Evolutionary conservation across 768 basidiomycete genomes (phyloP), one percentile per base, ranked within the genome.

Genomic region (Lactifluus piperatus): DNA sequence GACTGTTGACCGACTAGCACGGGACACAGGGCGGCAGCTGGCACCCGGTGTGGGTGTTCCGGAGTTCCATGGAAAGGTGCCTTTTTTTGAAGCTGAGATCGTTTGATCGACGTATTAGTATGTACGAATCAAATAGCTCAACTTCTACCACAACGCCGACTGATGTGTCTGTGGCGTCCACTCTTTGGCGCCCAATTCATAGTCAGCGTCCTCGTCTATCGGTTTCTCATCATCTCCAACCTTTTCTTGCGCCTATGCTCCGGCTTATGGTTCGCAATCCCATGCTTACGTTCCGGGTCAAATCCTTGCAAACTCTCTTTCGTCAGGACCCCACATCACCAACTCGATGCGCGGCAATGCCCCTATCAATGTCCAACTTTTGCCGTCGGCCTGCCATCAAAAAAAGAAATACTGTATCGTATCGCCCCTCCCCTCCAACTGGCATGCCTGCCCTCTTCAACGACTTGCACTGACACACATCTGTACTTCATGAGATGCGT

Each of bases 121-220:
- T 30, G 32, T 22, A 57, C 39, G 30, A 49, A 54, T 57, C 56
- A 26, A 56, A 49, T 50, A n/a, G 16, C 24, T 22, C 22, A 47
- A 26, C 45, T 14, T 10, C 30, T 44, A 27, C 43, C 49, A 34
- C 22, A 22, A 24, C 3, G n/a, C 45, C 57, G 37, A 48, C 29
- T 32, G 51, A 52, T 58, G 27, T 41, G 46, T 36, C 41, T 26
- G 44, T 48, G 43, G 34, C 48, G 24, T 47, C 30, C 41, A 24
- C n/a, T 22, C 4, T 44, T 44, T 52, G 51, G 13, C 51, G 46
- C 58, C 11, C 51, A 20, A 18, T 6, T 13, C 14, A 10, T 37
- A 18, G 60, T 61, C 60, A 61, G 60, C 60, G 45, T 61, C 60
- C 60, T 60, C 54, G 59, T 46, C 50, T 43, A 41, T 47, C 59